Base-by-base conservation (phyloP, 2,329 filamentous ascomycete genomes). In the Pyrenophora teres region DNA sequence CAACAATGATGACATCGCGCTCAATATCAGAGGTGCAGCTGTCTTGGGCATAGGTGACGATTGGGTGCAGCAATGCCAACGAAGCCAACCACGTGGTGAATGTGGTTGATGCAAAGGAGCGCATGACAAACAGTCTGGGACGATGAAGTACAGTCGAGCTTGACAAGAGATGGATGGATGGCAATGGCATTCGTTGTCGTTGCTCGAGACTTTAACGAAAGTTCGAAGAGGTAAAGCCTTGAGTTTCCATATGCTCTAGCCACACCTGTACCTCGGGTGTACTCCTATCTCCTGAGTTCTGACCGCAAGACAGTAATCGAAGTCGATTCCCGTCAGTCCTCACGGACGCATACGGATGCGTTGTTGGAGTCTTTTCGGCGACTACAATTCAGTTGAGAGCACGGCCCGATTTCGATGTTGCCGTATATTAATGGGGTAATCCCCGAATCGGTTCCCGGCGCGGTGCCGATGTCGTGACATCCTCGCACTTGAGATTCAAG, bases 1-100 rank as follows among this genome's bases (percentile, higher is more conserved):
- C 41, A 18, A 44, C 41, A 23, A 44, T 30, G 31, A 44, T 33
- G 30, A 44, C 41, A 35, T 44, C 41, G 41, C 32, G 32, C 31
- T 44, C 41, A 36, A 35, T 40, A 25, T 40, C 37, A 25, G 37
- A 40, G 13, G 37, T 25, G 13, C 37, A 40, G 37, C 37, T 40
- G 18, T 25, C 37, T 40, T 40, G 37, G 37, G 37, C 37, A 40
- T 40, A 21, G 37, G 19, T 40, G 37, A 25, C 37, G 37, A 40
- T 10, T 36, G 41, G 41, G 16, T 21, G 41, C n/a, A 36, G 41
- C 41, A 33, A 36, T 19, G 5, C 18, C 31, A 35, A 44, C 30
- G 19, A 44, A 33, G 30, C 41, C 41, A 23, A 30, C 40, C 40
- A 32, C 30, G 40, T 43, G 19, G 37, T 9, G 37, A 40, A 21